Evolutionary conservation across 2,329 filamentous ascomycete genomes (phyloP), one percentile per base, ranked within the genome.

Genomic region (Monascus ruber): DNA sequence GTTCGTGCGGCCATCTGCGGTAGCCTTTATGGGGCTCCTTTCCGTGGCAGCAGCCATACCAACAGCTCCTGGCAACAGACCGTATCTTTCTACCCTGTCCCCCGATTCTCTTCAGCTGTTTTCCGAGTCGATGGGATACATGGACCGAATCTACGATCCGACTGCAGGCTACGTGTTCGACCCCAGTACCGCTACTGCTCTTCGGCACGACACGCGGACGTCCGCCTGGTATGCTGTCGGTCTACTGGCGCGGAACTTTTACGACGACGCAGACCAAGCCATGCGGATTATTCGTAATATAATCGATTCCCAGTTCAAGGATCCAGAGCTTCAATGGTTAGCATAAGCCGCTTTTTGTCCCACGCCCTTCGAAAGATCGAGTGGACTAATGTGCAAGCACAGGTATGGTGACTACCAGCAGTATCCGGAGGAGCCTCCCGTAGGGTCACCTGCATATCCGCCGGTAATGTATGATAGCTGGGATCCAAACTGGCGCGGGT

Each of bases 51-150:
- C n/a, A n/a, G n/a, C n/a, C n/a, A n/a, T n/a, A n/a, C n/a, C n/a
- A n/a, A n/a, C n/a, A n/a, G n/a, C n/a, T n/a, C n/a, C n/a, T n/a
- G n/a, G n/a, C n/a, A n/a, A n/a, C n/a, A n/a, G n/a, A n/a, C n/a
- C n/a, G n/a, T n/a, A n/a, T n/a, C n/a, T n/a, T n/a, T n/a, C n/a
- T n/a, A n/a, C n/a, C n/a, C n/a, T n/a, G n/a, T n/a, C n/a, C n/a
- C n/a, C n/a, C n/a, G n/a, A n/a, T n/a, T n/a, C n/a, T n/a, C n/a
- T n/a, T n/a, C n/a, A n/a, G n/a, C n/a, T n/a, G n/a, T n/a, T n/a
- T n/a, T n/a, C n/a, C n/a, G n/a, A n/a, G n/a, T n/a, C n/a, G n/a
- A 58, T 48, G 6, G 45, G 47, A 37, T 48, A 43, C 44, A 48
- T 43, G 7, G 47, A 48, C 33, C 36, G 33, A 5, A 47, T 39